Conservation (phyloP, 177 flowering plant genomes). For the Vitis hybrid region DNA sequence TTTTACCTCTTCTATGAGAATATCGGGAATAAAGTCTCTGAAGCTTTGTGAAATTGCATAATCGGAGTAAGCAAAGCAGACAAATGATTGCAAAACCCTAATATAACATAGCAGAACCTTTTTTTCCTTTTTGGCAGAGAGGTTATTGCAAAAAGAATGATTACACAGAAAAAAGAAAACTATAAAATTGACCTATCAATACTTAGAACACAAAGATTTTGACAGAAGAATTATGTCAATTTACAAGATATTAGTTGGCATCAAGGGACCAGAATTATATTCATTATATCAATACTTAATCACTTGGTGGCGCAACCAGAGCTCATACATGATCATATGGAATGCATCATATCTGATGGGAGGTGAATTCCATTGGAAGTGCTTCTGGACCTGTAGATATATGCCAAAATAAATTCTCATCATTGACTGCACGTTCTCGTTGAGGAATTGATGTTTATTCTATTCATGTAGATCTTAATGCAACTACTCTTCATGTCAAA, state of each 20-base stretch:
- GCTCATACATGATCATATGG: conserved; percentile 96
- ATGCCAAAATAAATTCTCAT: conserved; percentile 5
- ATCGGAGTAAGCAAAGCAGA: not conserved
- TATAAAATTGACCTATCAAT: not conserved
- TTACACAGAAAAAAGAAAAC: not conserved
- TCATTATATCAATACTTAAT: conserved; percentile 54
- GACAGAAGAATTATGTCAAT: not conserved
- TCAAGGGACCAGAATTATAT: not conserved
- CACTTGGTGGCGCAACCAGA: conserved; percentile 88
- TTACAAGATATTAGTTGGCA: conserved; percentile 8
- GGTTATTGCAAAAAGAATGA: not conserved
- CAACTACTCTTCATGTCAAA: not conserved
- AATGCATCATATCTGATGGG: conserved; percentile 83
- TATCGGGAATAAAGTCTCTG: not conserved
- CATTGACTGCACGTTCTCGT: not conserved
- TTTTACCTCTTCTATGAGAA: not conserved
- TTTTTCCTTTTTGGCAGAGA: not conserved
- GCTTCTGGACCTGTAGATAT: conserved; percentile 69
- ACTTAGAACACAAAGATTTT: not conserved
- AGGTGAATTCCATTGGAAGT: conserved; percentile 93
- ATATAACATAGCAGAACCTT: not conserved
- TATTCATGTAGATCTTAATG: not conserved
- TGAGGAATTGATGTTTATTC: not conserved
- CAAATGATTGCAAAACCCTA: not conserved
- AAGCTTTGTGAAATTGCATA: not conserved